These are phyloP conservation scores for Picea abies DNA, from an alignment of 83 land plant genomes.

Conservation along the genomic window DNA sequence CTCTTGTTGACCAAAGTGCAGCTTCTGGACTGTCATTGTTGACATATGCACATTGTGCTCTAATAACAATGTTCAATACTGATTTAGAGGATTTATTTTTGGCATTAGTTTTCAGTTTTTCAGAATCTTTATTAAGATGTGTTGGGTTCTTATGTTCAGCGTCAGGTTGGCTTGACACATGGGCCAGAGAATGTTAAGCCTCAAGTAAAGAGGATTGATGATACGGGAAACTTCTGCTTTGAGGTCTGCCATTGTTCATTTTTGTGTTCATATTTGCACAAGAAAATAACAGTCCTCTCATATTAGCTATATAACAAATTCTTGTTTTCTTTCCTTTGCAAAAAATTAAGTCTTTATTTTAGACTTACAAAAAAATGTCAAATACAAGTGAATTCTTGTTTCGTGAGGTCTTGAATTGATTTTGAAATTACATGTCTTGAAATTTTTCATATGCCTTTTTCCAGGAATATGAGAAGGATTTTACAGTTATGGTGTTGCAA, in stretches of 20 bases:
- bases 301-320: neutral
- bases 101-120: neutral
- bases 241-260: constrained; percentile 49
- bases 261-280: too few species aligned
- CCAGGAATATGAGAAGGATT: neutral
- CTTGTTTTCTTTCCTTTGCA: too few species aligned
- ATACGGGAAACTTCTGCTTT: constrained; percentile 85
- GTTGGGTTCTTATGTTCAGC: constrained; percentile 18
- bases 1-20: neutral
- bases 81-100: neutral
- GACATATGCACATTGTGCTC: neutral
- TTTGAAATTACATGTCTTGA: neutral
- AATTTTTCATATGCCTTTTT: neutral
- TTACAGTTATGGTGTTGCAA: too few species aligned
- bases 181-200: constrained; percentile 90
- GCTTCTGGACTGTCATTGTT: neutral
- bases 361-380: too few species aligned
- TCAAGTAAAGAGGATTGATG: constrained; percentile 71
- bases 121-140: neutral
- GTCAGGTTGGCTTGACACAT: constrained; percentile 89
- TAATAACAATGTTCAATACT: neutral
- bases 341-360: too few species aligned
- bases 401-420: neutral
- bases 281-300: neutral
- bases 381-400: neutral